Percentiles rank a stretch among this genome's conserved stretches.
These are phyloP conservation scores for Fragaria ananassa DNA, from an alignment of 306 rosid genomes.

Conservation along the genomic window DNA sequence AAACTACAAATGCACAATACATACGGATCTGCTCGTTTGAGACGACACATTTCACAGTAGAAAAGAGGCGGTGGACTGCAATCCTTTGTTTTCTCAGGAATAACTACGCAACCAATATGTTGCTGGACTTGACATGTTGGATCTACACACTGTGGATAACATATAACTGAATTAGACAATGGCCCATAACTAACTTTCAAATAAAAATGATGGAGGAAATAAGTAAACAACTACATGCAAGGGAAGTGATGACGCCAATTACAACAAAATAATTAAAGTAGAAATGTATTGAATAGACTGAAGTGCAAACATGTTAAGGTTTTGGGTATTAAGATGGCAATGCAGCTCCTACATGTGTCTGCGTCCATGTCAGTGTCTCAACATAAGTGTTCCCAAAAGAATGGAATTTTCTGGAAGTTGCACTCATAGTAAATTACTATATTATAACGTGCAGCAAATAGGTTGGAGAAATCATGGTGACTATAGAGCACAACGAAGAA, in stretches of 20 bases:
- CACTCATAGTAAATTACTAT: neutral
- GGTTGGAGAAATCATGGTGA: neutral
- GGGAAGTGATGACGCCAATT: neutral
- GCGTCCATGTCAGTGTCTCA: neutral
- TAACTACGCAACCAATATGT: slow-evolving; percentile 78
- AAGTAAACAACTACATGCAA: neutral
- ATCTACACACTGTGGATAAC: slow-evolving; percentile 80
- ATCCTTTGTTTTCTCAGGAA: slow-evolving; percentile 81
- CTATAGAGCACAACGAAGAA: neutral
- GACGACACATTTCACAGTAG: slow-evolving; percentile 89
- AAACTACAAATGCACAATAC: slow-evolving; percentile 26
- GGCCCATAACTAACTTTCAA: neutral
- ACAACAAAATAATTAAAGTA: neutral
- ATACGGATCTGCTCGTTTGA: slow-evolving; percentile 93
- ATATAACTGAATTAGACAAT: neutral
- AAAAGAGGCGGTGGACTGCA: slow-evolving; percentile 61
- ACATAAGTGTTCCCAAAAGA: neutral
- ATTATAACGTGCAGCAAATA: neutral
- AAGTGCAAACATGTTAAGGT: neutral
- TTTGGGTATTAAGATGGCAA: neutral
- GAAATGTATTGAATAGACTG: neutral
- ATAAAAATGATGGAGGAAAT: neutral
- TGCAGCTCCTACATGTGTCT: neutral
- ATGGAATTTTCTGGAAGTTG: neutral
- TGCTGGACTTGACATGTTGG: slow-evolving; percentile 80